Conservation (phyloP, 345 rosid species). For the Geranium brycei region DNA sequence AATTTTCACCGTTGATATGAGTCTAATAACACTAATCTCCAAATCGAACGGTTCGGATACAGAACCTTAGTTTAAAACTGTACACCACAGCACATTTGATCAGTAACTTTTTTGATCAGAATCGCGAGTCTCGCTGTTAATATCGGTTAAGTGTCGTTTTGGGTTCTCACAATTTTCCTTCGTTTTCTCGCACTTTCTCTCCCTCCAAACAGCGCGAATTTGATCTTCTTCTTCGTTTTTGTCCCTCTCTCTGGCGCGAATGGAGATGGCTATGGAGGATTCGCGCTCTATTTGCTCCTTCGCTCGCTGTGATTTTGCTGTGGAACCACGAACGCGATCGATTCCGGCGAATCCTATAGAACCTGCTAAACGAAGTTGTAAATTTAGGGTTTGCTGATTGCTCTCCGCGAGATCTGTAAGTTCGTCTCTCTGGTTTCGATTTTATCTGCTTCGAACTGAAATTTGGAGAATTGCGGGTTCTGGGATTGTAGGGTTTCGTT, state of each 20-base stretch:
- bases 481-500: conserved; percentile 12
- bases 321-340: conserved; percentile 35
- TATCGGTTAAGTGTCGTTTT: background rate
- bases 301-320: conserved; percentile 32
- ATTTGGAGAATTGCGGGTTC: conserved; percentile 13
- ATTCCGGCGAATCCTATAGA: conserved; percentile 30
- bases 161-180: background rate
- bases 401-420: conserved; percentile 6
- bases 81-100: no score
- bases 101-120: no score
- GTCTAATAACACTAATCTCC: no score
- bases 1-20: background rate
- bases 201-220: background rate
- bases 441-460: conserved; percentile 13
- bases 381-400: conserved; percentile 14
- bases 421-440: conserved; percentile 2
- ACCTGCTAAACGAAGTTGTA: conserved; percentile 46
- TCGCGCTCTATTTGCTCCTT: conserved; percentile 30
- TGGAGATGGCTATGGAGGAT: conserved; percentile 50
- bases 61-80: no score
- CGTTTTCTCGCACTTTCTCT: background rate
- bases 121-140: no score
- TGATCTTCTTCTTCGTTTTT: background rate
- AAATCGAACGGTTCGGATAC: background rate
- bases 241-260: conserved; percentile 9